These are phyloP conservation scores for Botryotinia narcissicola DNA, from an alignment of 2,329 filamentous ascomycete genomes.

Conservation along the genomic window DNA sequence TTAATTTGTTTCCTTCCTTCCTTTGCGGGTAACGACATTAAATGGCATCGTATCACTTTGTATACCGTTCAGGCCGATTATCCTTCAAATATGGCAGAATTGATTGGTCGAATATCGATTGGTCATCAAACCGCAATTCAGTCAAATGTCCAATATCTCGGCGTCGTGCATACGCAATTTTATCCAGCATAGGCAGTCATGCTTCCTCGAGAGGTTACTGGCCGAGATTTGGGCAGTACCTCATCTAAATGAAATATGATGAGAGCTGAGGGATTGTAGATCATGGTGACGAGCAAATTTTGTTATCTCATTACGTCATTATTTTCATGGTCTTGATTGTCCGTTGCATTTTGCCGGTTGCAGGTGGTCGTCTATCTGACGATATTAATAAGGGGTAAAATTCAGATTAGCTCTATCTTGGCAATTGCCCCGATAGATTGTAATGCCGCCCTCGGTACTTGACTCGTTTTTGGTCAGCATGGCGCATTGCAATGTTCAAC, in stretches of 20 bases:
- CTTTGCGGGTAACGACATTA: background rate
- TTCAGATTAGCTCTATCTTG: background rate
- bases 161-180: background rate
- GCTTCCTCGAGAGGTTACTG: background rate
- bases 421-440: background rate
- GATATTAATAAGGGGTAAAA: background rate
- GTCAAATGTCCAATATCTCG: background rate
- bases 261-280: background rate
- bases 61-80: rapidly evolving
- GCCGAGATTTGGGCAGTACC: background rate
- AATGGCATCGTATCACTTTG: background rate
- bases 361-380: too few relatives aligned
- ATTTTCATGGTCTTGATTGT: background rate
- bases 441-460: too few relatives aligned
- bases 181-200: background rate
- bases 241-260: background rate
- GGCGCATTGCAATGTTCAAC: too few relatives aligned
- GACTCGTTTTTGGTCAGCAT: background rate
- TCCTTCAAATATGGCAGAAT: background rate
- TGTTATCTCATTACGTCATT: rapidly evolving
- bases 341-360: background rate
- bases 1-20: background rate
- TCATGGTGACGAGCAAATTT: background rate
- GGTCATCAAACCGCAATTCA: background rate
- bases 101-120: background rate